Conservation (phyloP, 2,329 filamentous ascomycete species). For the Pyricularia grisea region DNA sequence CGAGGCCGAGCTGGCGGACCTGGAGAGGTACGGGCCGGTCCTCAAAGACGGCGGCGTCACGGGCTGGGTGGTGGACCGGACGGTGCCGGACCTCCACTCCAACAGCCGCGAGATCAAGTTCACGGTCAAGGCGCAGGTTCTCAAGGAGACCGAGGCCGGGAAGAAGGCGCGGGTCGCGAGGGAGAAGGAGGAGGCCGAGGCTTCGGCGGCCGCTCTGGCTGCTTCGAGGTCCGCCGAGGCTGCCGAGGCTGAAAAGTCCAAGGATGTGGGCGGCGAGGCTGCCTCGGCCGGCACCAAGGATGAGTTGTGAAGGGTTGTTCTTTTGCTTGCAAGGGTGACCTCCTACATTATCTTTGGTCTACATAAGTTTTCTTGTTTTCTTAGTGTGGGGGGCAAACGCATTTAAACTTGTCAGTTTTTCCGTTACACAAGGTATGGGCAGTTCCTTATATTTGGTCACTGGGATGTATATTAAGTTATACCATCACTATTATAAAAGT, state of each 20-base stretch:
- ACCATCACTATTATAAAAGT: not conserved
- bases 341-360: not conserved
- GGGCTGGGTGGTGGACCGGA: constrained; percentile 42
- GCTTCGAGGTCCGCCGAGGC: not conserved
- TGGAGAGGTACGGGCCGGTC: constrained; percentile 18
- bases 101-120: constrained; percentile 7
- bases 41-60: constrained; percentile 28
- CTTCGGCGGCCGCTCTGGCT: too few species aligned
- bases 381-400: not conserved
- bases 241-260: not conserved
- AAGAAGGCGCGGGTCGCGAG: not conserved
- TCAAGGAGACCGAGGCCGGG: constrained; percentile 6
- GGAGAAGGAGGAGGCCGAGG: constrained; percentile 1
- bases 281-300: not conserved
- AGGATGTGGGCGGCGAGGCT: not conserved
- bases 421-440: not conserved
- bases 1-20: constrained; percentile 26
- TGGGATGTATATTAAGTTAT: not conserved
- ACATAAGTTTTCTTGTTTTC: not conserved
- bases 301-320: not conserved
- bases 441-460: not conserved
- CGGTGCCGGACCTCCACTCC: constrained; percentile 35
- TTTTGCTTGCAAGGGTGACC: not conserved
- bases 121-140: constrained; percentile 11
- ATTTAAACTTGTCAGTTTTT: not conserved